Evolutionary conservation across 2,329 filamentous ascomycete species (phyloP), one percentile per base, ranked within the genome.

Genomic region (Plectosphaerella sp.): DNA sequence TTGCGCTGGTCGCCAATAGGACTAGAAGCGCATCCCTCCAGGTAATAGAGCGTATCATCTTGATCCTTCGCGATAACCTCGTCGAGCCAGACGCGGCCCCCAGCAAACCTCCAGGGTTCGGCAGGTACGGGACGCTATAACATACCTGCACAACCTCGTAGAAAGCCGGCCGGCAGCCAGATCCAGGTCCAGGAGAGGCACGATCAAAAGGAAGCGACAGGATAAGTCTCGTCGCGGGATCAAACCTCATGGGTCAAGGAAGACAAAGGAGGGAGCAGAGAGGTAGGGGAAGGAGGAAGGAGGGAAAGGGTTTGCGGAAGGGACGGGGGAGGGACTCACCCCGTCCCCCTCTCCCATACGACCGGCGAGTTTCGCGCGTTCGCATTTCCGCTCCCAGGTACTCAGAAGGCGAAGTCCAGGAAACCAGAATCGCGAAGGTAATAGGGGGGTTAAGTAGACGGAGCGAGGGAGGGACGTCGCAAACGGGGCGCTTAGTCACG

Each of bases 371-470:
- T 6, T 11, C 45, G 7, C 25, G 11, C 6, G 33, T 12, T 14
- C 25, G 7, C n/a, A 12, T 46, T 25, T 14, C 24, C n/a, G 20
- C 20, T 25, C 43, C 18, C 15, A 28, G 43, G 24, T 12, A 46
- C 8, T 11, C 5, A 46, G 43, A 45, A 28, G 10, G 43, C 20
- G 43, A 46, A 28, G 33, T 46, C 22, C 45, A 46, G 22, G 45
- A 28, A 39, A 25, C 15, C 22, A 46, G 45, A 28, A 46, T 14
- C 14, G n/a, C 18, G n/a, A 16, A 28, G 11, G 45, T 12, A 22
- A 33, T 46, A 25, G 22, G 45, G 43, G 45, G 45, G 45, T 46
- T 46, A 46, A 46, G 45, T 46, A 46, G 45, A 28, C 22, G 14
- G 22, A 11, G 45, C 8, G 25, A 45, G 42, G 16, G 14, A 46